Evolutionary conservation across 495 filamentous ascomycete genomes (phyloP).

Genomic region (Clavariopsis aquatica): DNA sequence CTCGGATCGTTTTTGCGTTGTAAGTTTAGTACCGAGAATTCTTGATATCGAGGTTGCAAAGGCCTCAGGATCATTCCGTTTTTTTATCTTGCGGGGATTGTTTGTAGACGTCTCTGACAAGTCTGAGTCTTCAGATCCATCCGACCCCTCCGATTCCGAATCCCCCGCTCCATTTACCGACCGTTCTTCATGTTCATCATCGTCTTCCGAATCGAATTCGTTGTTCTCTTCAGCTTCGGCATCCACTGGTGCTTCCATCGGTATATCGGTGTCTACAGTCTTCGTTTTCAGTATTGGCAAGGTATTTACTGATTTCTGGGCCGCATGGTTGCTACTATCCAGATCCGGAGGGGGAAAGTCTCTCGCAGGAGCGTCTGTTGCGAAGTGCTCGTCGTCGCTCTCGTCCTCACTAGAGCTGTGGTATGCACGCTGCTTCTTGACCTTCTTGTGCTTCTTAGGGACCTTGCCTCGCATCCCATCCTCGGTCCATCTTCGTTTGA

Average conservation of each 20-base stretch:
- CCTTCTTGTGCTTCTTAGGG: constrained; percentile 59
- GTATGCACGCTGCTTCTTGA: constrained; percentile 69
- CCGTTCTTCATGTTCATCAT: constrained; percentile 45
- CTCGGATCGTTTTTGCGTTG: constrained; percentile 74
- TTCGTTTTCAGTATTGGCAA: constrained; percentile 37
- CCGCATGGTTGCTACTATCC: constrained; percentile 53
- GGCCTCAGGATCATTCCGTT: constrained; percentile 85
- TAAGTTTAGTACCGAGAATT: constrained; percentile 84
- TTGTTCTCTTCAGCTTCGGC: constrained; percentile 46
- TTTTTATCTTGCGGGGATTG: constrained; percentile 48
- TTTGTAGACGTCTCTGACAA: constrained; percentile 38
- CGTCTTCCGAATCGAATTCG: constrained; percentile 34
- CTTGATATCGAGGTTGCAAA: constrained; percentile 90
- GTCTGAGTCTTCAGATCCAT: constrained; percentile 41
- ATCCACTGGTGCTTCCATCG: constrained; percentile 41
- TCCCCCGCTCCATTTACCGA: constrained; percentile 42
- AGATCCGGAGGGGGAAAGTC: constrained; percentile 66
- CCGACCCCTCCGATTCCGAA: constrained; percentile 35
- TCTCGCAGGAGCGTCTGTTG: constrained; percentile 39
- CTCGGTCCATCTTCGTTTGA: constrained; percentile 41
- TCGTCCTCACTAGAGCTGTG: constrained; percentile 71
- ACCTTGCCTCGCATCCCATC: constrained; percentile 39
- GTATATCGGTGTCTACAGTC: constrained; percentile 34
- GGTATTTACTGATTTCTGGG: constrained; percentile 44
- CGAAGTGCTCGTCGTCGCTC: constrained; percentile 55